Base-by-base conservation (phyloP, 352 stramenopile species). In the Phytophthora kernoviae region DNA sequence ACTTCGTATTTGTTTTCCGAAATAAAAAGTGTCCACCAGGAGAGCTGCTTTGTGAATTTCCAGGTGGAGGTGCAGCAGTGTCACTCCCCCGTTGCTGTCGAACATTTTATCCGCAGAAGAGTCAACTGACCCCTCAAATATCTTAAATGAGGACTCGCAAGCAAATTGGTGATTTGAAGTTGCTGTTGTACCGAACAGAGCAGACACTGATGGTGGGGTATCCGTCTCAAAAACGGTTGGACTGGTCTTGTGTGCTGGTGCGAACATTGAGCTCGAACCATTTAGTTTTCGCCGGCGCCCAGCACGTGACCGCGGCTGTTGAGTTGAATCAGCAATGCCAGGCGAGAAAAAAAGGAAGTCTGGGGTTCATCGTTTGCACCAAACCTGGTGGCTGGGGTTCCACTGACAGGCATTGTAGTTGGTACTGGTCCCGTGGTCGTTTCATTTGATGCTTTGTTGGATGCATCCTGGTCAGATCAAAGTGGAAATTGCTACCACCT, bases 251-350 rank as follows among this genome's bases (percentile, higher is more conserved):
- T 22, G 5, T 11, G 40, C 32, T 6, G 51, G n/a, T 39, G 30
- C 26, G 65, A 42, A 53, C 5, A 39, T 24, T 62, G 54, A 43
- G 26, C 37, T 33, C 1, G 49, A 50, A 3, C 17, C 54, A 10
- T 66, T 70, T 24, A 53, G 54, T 33, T 69, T 76, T 20, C 54
- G 54, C 5, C 62, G 68, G 26, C 57, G 34, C 3, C 40, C 51
- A 27, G 46, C 48, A 15, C 57, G 56, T 30, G 47, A 26, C 15
- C 43, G 56, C 24, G 24, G 6, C 3, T 30, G 24, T 5, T 44
- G 17, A 14, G 41, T 65, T 49, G 50, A 22, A 5, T 39, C 57
- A 53, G 54, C 17, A 32, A 68, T 24, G 11, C 61, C 57, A 49
- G 47, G 44, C 9, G 61, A 51, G 59, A 73, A 75, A n/a, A 58